phyloP scores from a whole-genome alignment of 805 yeast species.

The Candida suzukii region DNA sequence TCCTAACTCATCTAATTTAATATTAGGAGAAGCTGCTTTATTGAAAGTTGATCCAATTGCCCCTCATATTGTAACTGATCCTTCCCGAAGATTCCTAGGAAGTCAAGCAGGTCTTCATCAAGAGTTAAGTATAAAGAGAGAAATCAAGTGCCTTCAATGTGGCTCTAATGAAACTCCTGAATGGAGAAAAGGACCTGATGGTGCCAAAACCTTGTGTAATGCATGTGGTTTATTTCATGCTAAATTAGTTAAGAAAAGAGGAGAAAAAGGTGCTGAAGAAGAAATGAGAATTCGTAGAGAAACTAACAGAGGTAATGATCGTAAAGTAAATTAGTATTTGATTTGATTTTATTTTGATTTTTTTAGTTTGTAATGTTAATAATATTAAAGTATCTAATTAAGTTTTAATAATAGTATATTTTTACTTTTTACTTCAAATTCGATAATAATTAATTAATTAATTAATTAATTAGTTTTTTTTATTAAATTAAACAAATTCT shows the following conservation, averaged over 20 bases:
- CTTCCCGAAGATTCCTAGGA: constrained; percentile 9
- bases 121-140: constrained; percentile 25
- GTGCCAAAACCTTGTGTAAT: constrained; percentile 76
- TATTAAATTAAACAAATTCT: too few relatives aligned
- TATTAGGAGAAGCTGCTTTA: constrained; percentile 20
- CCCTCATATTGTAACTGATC: constrained; percentile 13
- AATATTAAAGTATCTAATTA: too few relatives aligned
- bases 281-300: constrained; percentile 18
- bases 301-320: not conserved
- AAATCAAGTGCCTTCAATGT: constrained; percentile 56
- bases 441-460: too few relatives aligned
- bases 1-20: constrained; percentile 1
- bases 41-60: constrained; percentile 25
- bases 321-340: not conserved
- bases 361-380: not conserved
- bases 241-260: constrained; percentile 47
- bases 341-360: not conserved
- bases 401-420: too few relatives aligned
- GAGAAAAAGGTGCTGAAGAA: constrained; percentile 32
- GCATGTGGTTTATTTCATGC: constrained; percentile 84
- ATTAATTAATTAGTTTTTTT: too few relatives aligned
- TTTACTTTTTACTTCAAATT: too few relatives aligned
- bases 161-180: constrained; percentile 75
- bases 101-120: constrained; percentile 28
- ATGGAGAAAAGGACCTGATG: constrained; percentile 89